Evolutionary conservation across 257 asterid genomes (phyloP).

Genomic region (Henckelia pumila): DNA sequence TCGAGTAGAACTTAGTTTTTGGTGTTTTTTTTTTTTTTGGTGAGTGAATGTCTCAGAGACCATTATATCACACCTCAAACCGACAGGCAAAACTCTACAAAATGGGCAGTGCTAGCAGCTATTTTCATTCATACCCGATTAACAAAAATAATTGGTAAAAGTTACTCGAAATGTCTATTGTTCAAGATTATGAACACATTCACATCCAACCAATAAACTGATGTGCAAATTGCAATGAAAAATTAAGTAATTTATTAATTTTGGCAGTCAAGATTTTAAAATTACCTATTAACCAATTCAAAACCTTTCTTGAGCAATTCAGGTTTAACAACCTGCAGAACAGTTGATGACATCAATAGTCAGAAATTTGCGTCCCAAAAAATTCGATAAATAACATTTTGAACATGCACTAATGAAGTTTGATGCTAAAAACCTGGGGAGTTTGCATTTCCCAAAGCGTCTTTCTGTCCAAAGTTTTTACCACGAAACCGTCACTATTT

Average conservation of each 20-base stretch:
- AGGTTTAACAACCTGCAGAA: slow-evolving; percentile 76
- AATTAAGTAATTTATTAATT: not conserved
- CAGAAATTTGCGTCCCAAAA: not conserved
- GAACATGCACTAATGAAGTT: slow-evolving; percentile 8
- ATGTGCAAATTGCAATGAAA: not conserved
- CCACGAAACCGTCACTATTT: slow-evolving; percentile 73
- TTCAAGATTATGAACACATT: not conserved
- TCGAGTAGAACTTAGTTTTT: no score
- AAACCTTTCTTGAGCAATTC: slow-evolving; percentile 89
- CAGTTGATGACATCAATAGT: slow-evolving; percentile 10
- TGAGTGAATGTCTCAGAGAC: not conserved
- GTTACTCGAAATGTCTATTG: not conserved
- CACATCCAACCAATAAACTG: not conserved
- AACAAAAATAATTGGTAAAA: no score
- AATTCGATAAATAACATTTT: slow-evolving; percentile 3
- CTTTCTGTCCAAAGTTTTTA: slow-evolving; percentile 81
- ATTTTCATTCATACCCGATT: no score
- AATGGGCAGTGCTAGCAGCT: not conserved
- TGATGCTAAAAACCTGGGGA: slow-evolving; percentile 68
- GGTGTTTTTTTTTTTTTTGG: no score
- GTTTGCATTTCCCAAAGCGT: slow-evolving; percentile 99
- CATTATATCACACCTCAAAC: not conserved
- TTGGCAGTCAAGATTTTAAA: slow-evolving; percentile 22
- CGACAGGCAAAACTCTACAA: no score
- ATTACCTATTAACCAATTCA: slow-evolving; percentile 75